Evolutionary conservation across 2,329 filamentous ascomycete genomes (phyloP).

Genomic region (Alternaria ventricosa): DNA sequence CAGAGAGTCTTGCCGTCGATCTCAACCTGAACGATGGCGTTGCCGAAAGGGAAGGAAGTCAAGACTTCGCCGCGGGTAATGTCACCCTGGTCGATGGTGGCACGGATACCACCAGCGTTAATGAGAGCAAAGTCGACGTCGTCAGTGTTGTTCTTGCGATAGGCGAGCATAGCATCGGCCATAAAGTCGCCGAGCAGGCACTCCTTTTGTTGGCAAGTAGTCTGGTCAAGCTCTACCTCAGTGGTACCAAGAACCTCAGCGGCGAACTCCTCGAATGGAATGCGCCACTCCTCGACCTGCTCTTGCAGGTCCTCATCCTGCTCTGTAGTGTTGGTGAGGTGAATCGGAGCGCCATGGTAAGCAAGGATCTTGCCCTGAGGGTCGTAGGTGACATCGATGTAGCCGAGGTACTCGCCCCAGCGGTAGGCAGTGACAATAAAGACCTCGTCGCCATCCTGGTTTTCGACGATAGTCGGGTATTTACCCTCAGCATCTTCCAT

Average conservation of each 20-base stretch:
- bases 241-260: constrained; percentile 63
- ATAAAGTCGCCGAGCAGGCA: constrained; percentile 56
- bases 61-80: constrained; percentile 70
- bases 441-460: constrained; percentile 69
- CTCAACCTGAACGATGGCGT: constrained; percentile 65
- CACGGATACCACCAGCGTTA: constrained; percentile 69
- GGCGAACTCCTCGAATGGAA: constrained; percentile 66
- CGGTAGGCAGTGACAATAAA: constrained; percentile 72
- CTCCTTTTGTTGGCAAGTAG: constrained; percentile 63
- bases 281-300: constrained; percentile 65
- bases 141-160: constrained; percentile 58
- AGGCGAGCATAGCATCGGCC: constrained; percentile 66
- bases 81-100: constrained; percentile 65
- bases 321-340: constrained; percentile 66
- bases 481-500: constrained; percentile 64
- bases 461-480: constrained; percentile 69
- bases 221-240: constrained; percentile 65
- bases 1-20: constrained; percentile 63
- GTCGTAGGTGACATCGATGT: constrained; percentile 71
- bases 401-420: constrained; percentile 73
- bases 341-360: constrained; percentile 69
- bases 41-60: constrained; percentile 71
- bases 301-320: constrained; percentile 64
- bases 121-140: constrained; percentile 65
- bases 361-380: constrained; percentile 65